Evolutionary conservation across 78 protist species (phyloP).

Genomic region (Dictyostelium capitatum): DNA sequence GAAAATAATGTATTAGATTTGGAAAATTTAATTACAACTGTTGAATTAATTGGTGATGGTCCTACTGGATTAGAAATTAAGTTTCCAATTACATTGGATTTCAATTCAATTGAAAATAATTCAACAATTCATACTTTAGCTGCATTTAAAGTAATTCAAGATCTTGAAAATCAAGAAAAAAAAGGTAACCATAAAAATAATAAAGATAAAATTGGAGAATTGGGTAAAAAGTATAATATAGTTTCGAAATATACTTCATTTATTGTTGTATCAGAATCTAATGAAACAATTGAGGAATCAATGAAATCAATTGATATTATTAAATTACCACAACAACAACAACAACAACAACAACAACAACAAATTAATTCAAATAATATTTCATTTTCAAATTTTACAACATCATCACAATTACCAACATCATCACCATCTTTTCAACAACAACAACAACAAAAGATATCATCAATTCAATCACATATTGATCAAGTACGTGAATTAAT

Average conservation of each 20-base stretch:
- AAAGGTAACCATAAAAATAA: slow-evolving; percentile 7
- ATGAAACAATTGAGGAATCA: background rate
- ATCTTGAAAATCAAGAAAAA: slow-evolving; percentile 27
- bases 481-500: no score
- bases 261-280: slow-evolving; percentile 22
- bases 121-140: slow-evolving; percentile 36
- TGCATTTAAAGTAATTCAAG: slow-evolving; percentile 35
- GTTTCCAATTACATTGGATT: background rate
- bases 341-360: no score
- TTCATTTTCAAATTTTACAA: no score
- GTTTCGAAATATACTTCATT: slow-evolving; percentile 48
- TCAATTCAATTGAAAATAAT: background rate
- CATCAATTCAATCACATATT: no score
- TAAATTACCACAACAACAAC: background rate
- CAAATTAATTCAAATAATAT: no score
- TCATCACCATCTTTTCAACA: background rate
- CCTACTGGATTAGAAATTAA: slow-evolving; percentile 24
- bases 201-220: slow-evolving; percentile 11
- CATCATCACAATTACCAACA: background rate
- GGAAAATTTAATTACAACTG: background rate
- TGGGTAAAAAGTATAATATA: slow-evolving; percentile 18
- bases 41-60: slow-evolving; percentile 30
- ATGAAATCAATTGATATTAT: slow-evolving; percentile 9
- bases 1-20: background rate
- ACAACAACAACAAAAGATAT: background rate